These are phyloP conservation scores for Hypoxylon fuscum DNA, from an alignment of 495 filamentous ascomycete genomes.

Conservation along the genomic window DNA sequence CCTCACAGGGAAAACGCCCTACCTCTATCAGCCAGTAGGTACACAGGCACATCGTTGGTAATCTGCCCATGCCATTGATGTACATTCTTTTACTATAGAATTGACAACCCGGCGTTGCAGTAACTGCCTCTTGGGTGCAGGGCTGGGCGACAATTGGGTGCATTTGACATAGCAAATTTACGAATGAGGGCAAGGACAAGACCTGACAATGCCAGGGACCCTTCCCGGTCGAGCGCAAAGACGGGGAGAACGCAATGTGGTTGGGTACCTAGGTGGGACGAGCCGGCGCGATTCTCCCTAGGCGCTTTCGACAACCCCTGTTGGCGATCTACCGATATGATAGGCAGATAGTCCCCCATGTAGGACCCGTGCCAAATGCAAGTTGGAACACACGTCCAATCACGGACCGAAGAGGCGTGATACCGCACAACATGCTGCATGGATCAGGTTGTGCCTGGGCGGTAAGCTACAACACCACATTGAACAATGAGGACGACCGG, in stretches of 20 bases:
- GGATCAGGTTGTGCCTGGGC: slow-evolving; percentile 43
- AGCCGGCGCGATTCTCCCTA: slow-evolving; percentile 42
- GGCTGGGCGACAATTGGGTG: slow-evolving; percentile 30
- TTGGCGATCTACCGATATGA: slow-evolving; percentile 40
- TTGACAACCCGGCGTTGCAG: slow-evolving; percentile 17
- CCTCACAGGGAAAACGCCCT: slow-evolving; percentile 8
- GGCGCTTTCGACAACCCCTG: slow-evolving; percentile 36
- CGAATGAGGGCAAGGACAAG: slow-evolving; percentile 40
- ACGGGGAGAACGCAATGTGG: slow-evolving; percentile 32
- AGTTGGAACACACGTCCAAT: slow-evolving; percentile 38
- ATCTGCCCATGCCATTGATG: slow-evolving; percentile 24
- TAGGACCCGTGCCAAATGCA: slow-evolving; percentile 41
- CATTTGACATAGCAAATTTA: slow-evolving; percentile 19
- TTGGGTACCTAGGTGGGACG: slow-evolving; percentile 36
- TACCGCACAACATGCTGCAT: slow-evolving; percentile 38
- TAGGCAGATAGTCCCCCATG: slow-evolving; percentile 37
- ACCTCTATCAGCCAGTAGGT: slow-evolving; percentile 18
- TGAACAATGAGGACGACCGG: slow-evolving; percentile 21
- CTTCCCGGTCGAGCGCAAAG: slow-evolving; percentile 39
- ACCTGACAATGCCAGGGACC: slow-evolving; percentile 27
- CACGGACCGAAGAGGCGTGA: slow-evolving; percentile 34
- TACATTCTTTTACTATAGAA: slow-evolving; percentile 13
- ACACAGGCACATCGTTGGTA: slow-evolving; percentile 18
- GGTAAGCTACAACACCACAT: slow-evolving; percentile 36
- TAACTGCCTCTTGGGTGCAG: slow-evolving; percentile 31